phyloP scores from a whole-genome alignment of 208 protist genomes.

The Wallacemonas collosoma region DNA sequence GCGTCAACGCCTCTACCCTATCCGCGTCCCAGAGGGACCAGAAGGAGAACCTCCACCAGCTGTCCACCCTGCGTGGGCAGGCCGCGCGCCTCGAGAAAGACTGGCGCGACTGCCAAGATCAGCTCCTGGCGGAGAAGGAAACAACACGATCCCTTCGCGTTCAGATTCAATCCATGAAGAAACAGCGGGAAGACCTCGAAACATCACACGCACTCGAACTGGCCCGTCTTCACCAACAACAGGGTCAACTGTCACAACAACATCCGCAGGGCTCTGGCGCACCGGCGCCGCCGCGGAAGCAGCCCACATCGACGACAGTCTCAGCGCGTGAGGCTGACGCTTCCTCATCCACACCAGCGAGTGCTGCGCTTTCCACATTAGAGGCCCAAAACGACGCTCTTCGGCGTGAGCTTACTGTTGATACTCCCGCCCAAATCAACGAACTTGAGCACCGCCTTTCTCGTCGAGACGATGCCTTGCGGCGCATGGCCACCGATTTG shows the following conservation, averaged over 20 bases:
- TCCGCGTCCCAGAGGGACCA: conserved; percentile 41
- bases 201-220: conserved; percentile 37
- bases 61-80: conserved; percentile 55
- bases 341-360: conserved; percentile 23
- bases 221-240: conserved; percentile 12
- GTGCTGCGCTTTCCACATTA: conserved; percentile 28
- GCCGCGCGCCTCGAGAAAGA: conserved; percentile 54
- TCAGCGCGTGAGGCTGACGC: neutral
- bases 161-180: conserved; percentile 42
- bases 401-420: conserved; percentile 54
- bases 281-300: neutral
- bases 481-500: conserved; percentile 52
- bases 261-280: neutral
- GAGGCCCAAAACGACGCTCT: conserved; percentile 70
- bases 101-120: conserved; percentile 37
- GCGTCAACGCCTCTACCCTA: neutral
- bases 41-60: conserved; percentile 64
- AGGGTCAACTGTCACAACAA: neutral
- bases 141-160: conserved; percentile 37
- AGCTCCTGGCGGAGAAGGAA: conserved; percentile 61
- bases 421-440: conserved; percentile 38
- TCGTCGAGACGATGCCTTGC: conserved; percentile 23
- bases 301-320: neutral
- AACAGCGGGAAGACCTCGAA: conserved; percentile 37
- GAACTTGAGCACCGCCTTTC: conserved; percentile 41